A percentile compares a stretch with the other conserved stretches of the same genome.
Evolutionary conservation across 768 basidiomycete species (phyloP).

Genomic region (Hypsizygus marmoreus): DNA sequence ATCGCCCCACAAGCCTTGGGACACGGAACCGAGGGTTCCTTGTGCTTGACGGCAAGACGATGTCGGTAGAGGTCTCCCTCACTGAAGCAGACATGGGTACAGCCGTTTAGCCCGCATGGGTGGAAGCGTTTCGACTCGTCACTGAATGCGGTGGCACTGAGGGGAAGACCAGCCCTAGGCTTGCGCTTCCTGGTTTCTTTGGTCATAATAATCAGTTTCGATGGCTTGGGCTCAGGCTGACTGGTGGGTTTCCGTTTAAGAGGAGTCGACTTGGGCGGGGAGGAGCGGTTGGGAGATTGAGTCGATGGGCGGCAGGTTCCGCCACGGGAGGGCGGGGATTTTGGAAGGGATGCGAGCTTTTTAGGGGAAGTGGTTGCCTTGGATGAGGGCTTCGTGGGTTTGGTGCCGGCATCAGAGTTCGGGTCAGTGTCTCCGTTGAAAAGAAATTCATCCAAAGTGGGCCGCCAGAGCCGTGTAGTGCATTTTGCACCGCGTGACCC

Average conservation of each 20-base stretch:
- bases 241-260: slow-evolving; percentile 7
- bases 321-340: not conserved
- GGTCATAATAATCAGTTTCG: not conserved
- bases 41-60: slow-evolving; percentile 8
- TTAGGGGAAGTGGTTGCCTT: not conserved
- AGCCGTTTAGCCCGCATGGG: slow-evolving; percentile 6
- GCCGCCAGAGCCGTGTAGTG: too few relatives aligned
- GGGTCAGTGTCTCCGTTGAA: not conserved
- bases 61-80: slow-evolving; percentile 14
- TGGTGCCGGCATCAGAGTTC: not conserved
- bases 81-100: slow-evolving; percentile 8
- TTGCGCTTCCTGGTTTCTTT: too few relatives aligned
- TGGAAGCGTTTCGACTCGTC: too few relatives aligned
- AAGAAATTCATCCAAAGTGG: too few relatives aligned
- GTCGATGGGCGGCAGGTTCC: too few relatives aligned
- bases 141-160: too few relatives aligned
- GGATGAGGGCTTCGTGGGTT: not conserved
- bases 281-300: slow-evolving; percentile 3
- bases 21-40: slow-evolving; percentile 12
- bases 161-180: too few relatives aligned
- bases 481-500: too few relatives aligned
- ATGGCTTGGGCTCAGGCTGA: not conserved
- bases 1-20: slow-evolving; percentile 11
- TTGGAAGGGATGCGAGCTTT: not conserved
- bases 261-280: slow-evolving; percentile 14